These are phyloP conservation scores for Colletotrichum cordylinicola DNA, from an alignment of 2,329 filamentous ascomycete genomes.

Conservation along the genomic window DNA sequence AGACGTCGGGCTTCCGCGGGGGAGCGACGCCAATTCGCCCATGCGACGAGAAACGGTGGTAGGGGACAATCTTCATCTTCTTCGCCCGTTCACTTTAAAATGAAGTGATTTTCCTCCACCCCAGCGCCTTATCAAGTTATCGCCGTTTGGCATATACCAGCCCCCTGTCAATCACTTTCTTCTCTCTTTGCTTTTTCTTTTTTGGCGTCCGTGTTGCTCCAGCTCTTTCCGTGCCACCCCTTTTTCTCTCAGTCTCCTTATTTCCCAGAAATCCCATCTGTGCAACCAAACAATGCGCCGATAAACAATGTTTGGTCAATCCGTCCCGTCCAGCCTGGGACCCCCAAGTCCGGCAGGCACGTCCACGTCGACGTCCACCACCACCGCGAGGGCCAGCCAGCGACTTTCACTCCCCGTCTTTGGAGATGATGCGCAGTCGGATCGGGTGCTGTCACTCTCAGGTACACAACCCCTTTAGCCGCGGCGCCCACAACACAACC, in stretches of 20 bases:
- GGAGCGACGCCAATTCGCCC: background rate
- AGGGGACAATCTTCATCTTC: conserved; percentile 14
- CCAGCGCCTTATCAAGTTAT: conserved; percentile 8
- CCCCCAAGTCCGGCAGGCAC: background rate
- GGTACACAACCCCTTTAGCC: background rate
- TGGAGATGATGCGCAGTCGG: background rate
- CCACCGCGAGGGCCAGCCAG: background rate
- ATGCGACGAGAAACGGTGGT: background rate
- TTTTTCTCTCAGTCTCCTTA: background rate
- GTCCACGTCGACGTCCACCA: background rate
- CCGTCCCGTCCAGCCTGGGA: background rate
- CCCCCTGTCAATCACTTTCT: background rate
- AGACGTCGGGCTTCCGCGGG: background rate
- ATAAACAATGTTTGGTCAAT: background rate
- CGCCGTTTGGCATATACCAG: background rate
- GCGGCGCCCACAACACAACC: background rate
- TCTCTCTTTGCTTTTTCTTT: background rate
- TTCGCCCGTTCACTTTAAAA: background rate
- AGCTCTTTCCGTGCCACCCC: background rate
- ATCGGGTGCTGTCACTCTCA: background rate
- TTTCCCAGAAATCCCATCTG: background rate
- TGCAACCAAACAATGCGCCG: background rate
- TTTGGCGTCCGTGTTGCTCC: background rate
- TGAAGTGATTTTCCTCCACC: conserved; percentile 19
- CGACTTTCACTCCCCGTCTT: background rate